Evolutionary conservation across 1,284 basidiomycete genomes (phyloP), one percentile per base, ranked within the genome.

Genomic region (Microbotryum violaceum): DNA sequence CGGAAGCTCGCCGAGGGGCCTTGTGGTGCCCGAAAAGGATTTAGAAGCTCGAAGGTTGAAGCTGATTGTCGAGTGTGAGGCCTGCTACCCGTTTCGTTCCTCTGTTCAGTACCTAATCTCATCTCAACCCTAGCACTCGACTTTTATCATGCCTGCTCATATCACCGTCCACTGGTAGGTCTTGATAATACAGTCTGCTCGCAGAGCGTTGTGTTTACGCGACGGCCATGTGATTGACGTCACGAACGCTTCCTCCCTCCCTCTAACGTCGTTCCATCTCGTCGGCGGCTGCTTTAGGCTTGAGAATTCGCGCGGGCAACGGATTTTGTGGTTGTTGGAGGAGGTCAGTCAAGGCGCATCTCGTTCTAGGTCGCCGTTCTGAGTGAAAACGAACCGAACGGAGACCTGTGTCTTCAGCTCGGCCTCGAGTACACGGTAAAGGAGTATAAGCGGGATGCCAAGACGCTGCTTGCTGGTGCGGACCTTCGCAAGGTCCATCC

Each of bases 261-360:
- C 37, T 3, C 7, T 12, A 2, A 42, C 2, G 3, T 27, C 16
- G 6, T 27, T 27, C 27, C 27, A 27, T 27, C 27, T 27, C 27
- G 27, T 6, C 27, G 27, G 27, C 37, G 9, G 2, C 20, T 23
- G 9, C 23, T 33, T 21, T 50, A 65, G 66, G 66, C 66, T 71
- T 29, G 68, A 71, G 9, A 61, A 71, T n/a, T 68, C 66, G 31
- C 64, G 70, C 21, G 64, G 68, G 1, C 70, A 71, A 58, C 56
- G 70, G n/a, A 60, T 71, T 50, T 45, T 71, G 4, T 71, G 70
- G 70, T 58, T 71, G 0, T 58, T 71, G 2, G 66, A 71, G 56
- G 68, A 68, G 63, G 61, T 65, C n/a, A 52, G 58, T 14, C 18
- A 14, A 57, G 44, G 12, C 46, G 21, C 27, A 3, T 5, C 12